phyloP scores from a whole-genome alignment of 1,284 basidiomycete genomes.

The Boletellus sp. region DNA sequence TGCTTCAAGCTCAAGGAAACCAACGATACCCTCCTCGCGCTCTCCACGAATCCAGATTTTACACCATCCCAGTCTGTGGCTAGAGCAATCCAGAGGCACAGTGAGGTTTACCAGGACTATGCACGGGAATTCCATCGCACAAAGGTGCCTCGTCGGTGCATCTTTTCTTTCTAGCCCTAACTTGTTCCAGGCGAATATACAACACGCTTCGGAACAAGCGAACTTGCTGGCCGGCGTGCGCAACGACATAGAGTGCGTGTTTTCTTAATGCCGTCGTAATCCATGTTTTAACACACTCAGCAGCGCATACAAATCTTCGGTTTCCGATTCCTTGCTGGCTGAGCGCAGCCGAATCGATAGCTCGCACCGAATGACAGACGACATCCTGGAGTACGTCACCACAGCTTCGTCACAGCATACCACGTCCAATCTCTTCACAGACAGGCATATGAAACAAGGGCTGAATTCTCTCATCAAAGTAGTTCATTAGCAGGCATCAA shows the following conservation, averaged over 20 bases:
- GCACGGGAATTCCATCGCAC: slow-evolving; percentile 79
- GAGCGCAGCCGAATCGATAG: slow-evolving; percentile 90
- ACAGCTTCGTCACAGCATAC: slow-evolving; percentile 3
- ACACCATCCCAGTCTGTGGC: slow-evolving; percentile 83
- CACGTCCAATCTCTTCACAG: slow-evolving; percentile 40
- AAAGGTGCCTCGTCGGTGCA: slow-evolving; percentile 50
- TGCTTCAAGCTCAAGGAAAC: slow-evolving; percentile 74
- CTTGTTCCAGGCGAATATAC: slow-evolving; percentile 64
- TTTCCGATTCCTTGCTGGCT: slow-evolving; percentile 82
- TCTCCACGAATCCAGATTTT: slow-evolving; percentile 63
- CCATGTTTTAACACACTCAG: slow-evolving; percentile 3
- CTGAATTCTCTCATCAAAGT: slow-evolving; percentile 88
- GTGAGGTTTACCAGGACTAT: slow-evolving; percentile 88
- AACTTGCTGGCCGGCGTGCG: slow-evolving; percentile 89
- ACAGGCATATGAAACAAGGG: slow-evolving; percentile 96
- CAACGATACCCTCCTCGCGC: slow-evolving; percentile 67
- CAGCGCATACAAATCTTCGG: slow-evolving; percentile 85
- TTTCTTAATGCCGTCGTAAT: neutral
- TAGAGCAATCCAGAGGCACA: slow-evolving; percentile 85
- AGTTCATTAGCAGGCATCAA: slow-evolving; percentile 74
- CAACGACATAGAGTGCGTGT: slow-evolving; percentile 87
- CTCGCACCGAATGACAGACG: slow-evolving; percentile 93
- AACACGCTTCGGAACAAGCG: slow-evolving; percentile 79
- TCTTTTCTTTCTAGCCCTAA: neutral
- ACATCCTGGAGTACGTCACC: slow-evolving; percentile 73